These are phyloP conservation scores for Penicillium thymicola DNA, from an alignment of 2,329 filamentous ascomycete genomes.

Conservation along the genomic window DNA sequence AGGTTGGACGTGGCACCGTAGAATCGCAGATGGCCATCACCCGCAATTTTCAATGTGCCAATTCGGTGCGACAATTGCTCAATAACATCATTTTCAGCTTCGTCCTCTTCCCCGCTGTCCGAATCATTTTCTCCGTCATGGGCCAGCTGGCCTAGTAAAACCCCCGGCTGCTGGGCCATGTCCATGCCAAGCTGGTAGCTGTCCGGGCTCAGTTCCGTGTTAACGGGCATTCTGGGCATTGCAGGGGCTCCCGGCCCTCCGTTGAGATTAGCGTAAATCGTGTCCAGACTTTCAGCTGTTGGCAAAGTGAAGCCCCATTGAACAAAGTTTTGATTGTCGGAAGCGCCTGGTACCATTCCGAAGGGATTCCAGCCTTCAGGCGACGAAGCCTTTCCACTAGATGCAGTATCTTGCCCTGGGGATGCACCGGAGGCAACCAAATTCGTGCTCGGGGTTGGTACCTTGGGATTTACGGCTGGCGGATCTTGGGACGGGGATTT, in stretches of 20 bases:
- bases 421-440: slow-evolving; percentile 6
- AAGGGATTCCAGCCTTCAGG: slow-evolving; percentile 19
- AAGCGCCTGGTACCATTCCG: slow-evolving; percentile 19
- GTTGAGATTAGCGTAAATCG: slow-evolving; percentile 34
- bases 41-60: slow-evolving; percentile 44
- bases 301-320: slow-evolving; percentile 38
- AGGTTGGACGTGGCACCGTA: slow-evolving; percentile 47
- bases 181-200: slow-evolving; percentile 27
- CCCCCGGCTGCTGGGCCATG: slow-evolving; percentile 26
- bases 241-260: neutral
- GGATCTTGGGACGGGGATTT: slow-evolving; percentile 17
- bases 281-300: slow-evolving; percentile 36
- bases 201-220: slow-evolving; percentile 26
- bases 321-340: slow-evolving; percentile 25
- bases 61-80: slow-evolving; percentile 45
- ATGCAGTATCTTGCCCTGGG: slow-evolving; percentile 9
- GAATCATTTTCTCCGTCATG: slow-evolving; percentile 28
- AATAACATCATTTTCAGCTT: slow-evolving; percentile 42
- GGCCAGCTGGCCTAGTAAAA: slow-evolving; percentile 20
- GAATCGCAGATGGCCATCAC: slow-evolving; percentile 45
- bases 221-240: slow-evolving; percentile 13
- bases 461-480: slow-evolving; percentile 9
- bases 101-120: slow-evolving; percentile 39
- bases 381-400: slow-evolving; percentile 13
- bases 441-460: slow-evolving; percentile 7